A percentile compares a stretch with the other conserved stretches of the same genome.
phyloP scores from a whole-genome alignment of 345 rosid genomes.

The Citrus inodora region DNA sequence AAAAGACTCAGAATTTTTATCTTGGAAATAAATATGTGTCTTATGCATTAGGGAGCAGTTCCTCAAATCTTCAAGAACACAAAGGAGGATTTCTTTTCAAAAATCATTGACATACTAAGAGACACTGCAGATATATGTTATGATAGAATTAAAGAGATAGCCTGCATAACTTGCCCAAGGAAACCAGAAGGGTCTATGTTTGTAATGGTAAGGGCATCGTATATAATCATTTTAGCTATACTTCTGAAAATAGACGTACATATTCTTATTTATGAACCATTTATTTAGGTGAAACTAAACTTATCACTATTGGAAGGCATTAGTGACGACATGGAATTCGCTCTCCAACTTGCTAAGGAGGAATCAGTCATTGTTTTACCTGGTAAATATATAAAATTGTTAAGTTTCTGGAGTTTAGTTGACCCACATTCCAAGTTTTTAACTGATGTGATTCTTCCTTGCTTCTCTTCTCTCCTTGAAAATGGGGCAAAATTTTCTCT shows the following conservation, averaged over 20 bases:
- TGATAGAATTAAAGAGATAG: conserved; percentile 40
- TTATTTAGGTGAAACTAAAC: conserved; percentile 42
- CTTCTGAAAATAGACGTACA: too few species aligned
- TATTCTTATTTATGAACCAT: neutral
- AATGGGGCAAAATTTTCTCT: too few species aligned
- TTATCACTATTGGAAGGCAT: conserved; percentile 35
- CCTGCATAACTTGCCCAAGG: conserved; percentile 38
- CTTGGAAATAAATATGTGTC: too few species aligned
- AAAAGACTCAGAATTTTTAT: too few species aligned
- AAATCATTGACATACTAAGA: conserved; percentile 21
- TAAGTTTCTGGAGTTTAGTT: neutral
- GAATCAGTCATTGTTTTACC: conserved; percentile 54
- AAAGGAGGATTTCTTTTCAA: conserved; percentile 39
- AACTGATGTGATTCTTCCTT: too few species aligned
- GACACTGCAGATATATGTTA: conserved; percentile 33
- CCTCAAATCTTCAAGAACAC: conserved; percentile 43
- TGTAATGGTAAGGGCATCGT: conserved; percentile 33
- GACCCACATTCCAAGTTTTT: neutral
- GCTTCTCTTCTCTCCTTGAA: too few species aligned
- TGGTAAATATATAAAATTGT: conserved; percentile 24
- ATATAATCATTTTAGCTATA: too few species aligned
- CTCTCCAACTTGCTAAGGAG: conserved; percentile 57
- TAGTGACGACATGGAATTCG: conserved; percentile 59
- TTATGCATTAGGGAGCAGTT: conserved; percentile 36
- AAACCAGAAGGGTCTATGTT: conserved; percentile 55